Conservation (phyloP, 1,284 basidiomycete genomes). For the Fomitopsis betulina region DNA sequence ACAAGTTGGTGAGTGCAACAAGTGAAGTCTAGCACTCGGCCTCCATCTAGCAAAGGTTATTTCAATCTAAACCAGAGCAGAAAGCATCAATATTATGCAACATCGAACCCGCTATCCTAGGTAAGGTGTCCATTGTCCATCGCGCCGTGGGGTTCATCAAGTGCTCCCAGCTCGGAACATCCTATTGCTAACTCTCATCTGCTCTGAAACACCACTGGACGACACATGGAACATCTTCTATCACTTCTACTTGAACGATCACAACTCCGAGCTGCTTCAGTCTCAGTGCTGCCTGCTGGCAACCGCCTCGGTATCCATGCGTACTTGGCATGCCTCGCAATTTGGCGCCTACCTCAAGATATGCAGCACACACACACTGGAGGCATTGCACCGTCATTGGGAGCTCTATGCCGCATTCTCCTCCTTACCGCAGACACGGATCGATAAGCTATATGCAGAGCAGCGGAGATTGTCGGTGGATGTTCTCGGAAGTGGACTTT, state of each 20-base stretch:
- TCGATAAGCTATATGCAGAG: constrained; percentile 12
- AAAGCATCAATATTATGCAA: constrained; percentile 38
- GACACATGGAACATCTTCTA: constrained; percentile 59
- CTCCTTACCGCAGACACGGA: constrained; percentile 10
- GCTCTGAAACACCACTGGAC: constrained; percentile 23
- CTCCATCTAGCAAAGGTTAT: no score
- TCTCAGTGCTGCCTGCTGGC: constrained; percentile 42
- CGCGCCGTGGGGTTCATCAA: neutral
- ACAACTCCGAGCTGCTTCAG: constrained; percentile 33
- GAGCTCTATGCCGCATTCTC: constrained; percentile 28
- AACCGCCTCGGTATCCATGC: constrained; percentile 29
- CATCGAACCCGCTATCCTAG: constrained; percentile 52
- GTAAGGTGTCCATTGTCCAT: constrained; percentile 27
- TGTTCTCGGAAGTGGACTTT: neutral
- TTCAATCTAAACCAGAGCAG: no score
- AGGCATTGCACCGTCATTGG: constrained; percentile 41
- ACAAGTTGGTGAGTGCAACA: constrained; percentile 8
- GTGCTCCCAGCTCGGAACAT: constrained; percentile 35
- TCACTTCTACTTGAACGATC: constrained; percentile 46
- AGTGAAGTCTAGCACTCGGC: no score
- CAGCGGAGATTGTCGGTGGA: constrained; percentile 14
- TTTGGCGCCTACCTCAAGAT: constrained; percentile 38
- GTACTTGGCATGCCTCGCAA: constrained; percentile 38
- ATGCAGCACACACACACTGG: constrained; percentile 36
- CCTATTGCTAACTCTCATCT: constrained; percentile 29